phyloP scores from a whole-genome alignment of 371 early-diverging fungal species.

The Apophysomyces trapeziformis region DNA sequence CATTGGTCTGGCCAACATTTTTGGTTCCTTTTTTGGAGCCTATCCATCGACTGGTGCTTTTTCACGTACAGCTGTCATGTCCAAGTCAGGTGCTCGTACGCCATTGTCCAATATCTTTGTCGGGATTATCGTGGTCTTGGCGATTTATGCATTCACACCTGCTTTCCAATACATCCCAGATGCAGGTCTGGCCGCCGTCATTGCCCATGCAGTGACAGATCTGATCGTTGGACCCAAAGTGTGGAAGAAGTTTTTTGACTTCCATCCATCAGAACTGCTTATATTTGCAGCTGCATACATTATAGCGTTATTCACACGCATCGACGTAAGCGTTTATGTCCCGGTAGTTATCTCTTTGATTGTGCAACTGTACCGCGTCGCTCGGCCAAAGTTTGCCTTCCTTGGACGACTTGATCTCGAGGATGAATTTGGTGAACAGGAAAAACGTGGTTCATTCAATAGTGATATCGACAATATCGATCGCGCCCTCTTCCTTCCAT shows the following conservation, averaged over 20 bases:
- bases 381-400: slow-evolving; percentile 59
- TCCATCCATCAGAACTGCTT: slow-evolving; percentile 41
- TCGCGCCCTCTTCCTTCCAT: slow-evolving; percentile 20
- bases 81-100: slow-evolving; percentile 70
- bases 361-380: slow-evolving; percentile 68
- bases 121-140: slow-evolving; percentile 73
- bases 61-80: slow-evolving; percentile 83
- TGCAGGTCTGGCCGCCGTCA: slow-evolving; percentile 78
- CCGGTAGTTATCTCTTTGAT: slow-evolving; percentile 68
- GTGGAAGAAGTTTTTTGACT: slow-evolving; percentile 46
- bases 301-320: slow-evolving; percentile 63
- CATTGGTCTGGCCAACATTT: slow-evolving; percentile 78
- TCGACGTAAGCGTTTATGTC: slow-evolving; percentile 71
- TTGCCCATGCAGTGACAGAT: slow-evolving; percentile 70
- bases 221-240: slow-evolving; percentile 59
- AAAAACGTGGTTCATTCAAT: background rate
- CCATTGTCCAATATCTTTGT: slow-evolving; percentile 80
- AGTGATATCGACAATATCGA: slow-evolving; percentile 11
- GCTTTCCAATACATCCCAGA: slow-evolving; percentile 84
- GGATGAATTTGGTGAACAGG: background rate
- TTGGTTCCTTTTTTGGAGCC: slow-evolving; percentile 81
- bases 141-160: slow-evolving; percentile 79
- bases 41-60: slow-evolving; percentile 88
- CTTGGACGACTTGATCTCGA: slow-evolving; percentile 35
- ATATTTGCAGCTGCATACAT: slow-evolving; percentile 45